Percentiles rank a stretch among this genome's conserved stretches.
phyloP scores from a whole-genome alignment of 352 stramenopile species.

The Pythium aquatile region DNA sequence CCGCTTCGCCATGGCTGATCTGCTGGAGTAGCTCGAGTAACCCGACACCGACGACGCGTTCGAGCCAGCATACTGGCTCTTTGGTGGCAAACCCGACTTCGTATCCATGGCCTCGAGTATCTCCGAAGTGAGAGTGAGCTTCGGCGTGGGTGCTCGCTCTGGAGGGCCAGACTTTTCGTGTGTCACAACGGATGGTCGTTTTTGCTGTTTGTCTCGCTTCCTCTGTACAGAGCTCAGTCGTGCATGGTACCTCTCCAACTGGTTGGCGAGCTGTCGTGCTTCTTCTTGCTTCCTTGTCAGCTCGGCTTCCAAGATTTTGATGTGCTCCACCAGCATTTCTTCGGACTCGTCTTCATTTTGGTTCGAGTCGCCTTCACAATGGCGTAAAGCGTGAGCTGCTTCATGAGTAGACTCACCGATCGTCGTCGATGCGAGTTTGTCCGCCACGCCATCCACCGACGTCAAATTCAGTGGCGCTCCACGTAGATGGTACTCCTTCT shows the following conservation, averaged over 20 bases:
- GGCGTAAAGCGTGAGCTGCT: conserved; percentile 4
- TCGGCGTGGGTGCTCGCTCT: conserved; percentile 5
- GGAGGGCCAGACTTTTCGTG: not conserved
- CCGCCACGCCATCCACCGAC: not conserved
- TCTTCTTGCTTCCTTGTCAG: conserved; percentile 80
- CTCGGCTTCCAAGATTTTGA: conserved; percentile 64
- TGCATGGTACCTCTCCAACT: conserved; percentile 27
- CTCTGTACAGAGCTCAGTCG: conserved; percentile 14
- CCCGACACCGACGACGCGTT: conserved; percentile 36
- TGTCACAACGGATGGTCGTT: not conserved
- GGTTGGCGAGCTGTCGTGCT: conserved; percentile 13
- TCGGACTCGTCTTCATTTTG: conserved; percentile 63
- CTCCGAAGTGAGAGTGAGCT: conserved; percentile 30
- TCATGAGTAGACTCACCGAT: conserved; percentile 26
- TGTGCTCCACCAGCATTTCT: conserved; percentile 55
- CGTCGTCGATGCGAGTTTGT: conserved; percentile 13
- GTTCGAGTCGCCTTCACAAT: conserved; percentile 43
- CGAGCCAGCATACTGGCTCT: conserved; percentile 29
- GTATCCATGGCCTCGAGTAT: conserved; percentile 29
- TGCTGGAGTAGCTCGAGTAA: conserved; percentile 34
- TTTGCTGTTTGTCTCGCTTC: conserved; percentile 15
- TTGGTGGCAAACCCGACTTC: conserved; percentile 28
- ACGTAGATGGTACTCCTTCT: conserved; percentile 26
- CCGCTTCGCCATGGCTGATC: conserved; percentile 25
- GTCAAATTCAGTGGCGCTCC: conserved; percentile 14